Evolutionary conservation across 2,329 filamentous ascomycete genomes (phyloP).

Genomic region (Pseudocercospora pini-densiflorae): DNA sequence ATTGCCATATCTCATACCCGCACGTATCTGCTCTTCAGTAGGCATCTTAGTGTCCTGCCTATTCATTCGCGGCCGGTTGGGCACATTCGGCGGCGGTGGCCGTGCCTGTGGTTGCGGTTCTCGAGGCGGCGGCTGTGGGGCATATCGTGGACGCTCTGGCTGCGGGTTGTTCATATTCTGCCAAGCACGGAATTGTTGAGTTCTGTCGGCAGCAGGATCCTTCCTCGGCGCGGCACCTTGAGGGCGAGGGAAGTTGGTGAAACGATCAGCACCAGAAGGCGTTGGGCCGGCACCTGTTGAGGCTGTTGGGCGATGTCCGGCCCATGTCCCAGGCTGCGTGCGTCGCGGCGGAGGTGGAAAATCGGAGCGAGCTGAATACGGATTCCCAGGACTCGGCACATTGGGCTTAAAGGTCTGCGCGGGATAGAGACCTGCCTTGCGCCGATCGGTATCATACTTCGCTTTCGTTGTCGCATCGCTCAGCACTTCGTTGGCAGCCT

Average conservation of each 20-base stretch:
- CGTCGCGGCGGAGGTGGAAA: constrained; percentile 51
- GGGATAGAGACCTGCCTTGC: constrained; percentile 51
- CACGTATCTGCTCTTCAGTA: constrained; percentile 43
- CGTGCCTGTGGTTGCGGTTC: constrained; percentile 31
- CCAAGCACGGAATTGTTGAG: constrained; percentile 55
- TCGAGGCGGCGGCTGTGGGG: constrained; percentile 26
- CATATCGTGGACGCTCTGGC: constrained; percentile 29
- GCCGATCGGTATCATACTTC: constrained; percentile 66
- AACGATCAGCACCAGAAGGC: constrained; percentile 50
- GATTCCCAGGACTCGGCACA: constrained; percentile 40
- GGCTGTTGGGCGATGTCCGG: constrained; percentile 30
- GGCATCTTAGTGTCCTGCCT: constrained; percentile 42
- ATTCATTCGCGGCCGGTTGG: constrained; percentile 20
- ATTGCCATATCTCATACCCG: constrained; percentile 41
- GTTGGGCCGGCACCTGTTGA: constrained; percentile 27
- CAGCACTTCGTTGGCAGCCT: constrained; percentile 81
- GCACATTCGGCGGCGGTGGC: constrained; percentile 18
- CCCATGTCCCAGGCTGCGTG: constrained; percentile 45
- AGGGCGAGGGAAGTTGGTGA: constrained; percentile 47
- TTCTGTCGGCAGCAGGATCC: constrained; percentile 46
- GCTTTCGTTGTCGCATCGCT: constrained; percentile 61
- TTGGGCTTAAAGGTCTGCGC: constrained; percentile 28
- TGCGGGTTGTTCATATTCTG: constrained; percentile 53
- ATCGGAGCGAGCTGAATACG: constrained; percentile 46
- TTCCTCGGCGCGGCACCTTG: constrained; percentile 34